These are phyloP conservation scores for Rheum nobile DNA, from an alignment of 148 eudicot genomes.

Conservation along the genomic window DNA sequence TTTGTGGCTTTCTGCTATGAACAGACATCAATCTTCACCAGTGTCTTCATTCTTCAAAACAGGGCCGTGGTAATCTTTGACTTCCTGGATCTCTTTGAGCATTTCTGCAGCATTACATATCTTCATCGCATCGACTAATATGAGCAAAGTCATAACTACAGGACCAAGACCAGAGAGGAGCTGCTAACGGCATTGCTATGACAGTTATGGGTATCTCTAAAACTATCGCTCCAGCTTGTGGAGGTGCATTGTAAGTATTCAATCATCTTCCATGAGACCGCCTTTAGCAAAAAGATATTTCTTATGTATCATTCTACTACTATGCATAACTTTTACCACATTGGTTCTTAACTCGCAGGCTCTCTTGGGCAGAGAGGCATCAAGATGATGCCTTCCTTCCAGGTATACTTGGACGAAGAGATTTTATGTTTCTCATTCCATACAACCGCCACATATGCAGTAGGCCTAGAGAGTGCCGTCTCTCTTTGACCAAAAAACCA, in stretches of 20 bases:
- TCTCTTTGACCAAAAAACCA: too few species aligned
- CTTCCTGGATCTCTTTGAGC: background rate
- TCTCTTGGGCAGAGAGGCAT: slow-evolving; percentile 49
- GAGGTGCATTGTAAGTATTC: slow-evolving; percentile 45
- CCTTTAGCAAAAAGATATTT: too few species aligned
- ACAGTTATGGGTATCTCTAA: slow-evolving; percentile 39
- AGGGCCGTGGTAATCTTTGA: slow-evolving; percentile 46
- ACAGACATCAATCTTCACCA: slow-evolving; percentile 41
- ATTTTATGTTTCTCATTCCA: background rate
- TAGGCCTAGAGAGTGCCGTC: too few species aligned
- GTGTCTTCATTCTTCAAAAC: slow-evolving; percentile 49
- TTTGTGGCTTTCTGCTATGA: slow-evolving; percentile 4
- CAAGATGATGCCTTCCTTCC: slow-evolving; percentile 37
- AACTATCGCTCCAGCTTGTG: slow-evolving; percentile 46
- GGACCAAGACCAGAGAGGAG: slow-evolving; percentile 62
- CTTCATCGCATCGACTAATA: background rate
- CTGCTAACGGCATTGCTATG: slow-evolving; percentile 62
- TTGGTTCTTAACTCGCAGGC: slow-evolving; percentile 13
- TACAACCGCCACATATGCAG: too few species aligned
- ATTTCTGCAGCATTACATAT: background rate
- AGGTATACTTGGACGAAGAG: slow-evolving; percentile 15
- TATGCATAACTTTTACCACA: background rate
- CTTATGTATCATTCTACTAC: background rate
- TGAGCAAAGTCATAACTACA: slow-evolving; percentile 9
- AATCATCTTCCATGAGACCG: too few species aligned